These are phyloP conservation scores for Penicillium roqueforti DNA, from an alignment of 495 filamentous ascomycete genomes.

Conservation along the genomic window DNA sequence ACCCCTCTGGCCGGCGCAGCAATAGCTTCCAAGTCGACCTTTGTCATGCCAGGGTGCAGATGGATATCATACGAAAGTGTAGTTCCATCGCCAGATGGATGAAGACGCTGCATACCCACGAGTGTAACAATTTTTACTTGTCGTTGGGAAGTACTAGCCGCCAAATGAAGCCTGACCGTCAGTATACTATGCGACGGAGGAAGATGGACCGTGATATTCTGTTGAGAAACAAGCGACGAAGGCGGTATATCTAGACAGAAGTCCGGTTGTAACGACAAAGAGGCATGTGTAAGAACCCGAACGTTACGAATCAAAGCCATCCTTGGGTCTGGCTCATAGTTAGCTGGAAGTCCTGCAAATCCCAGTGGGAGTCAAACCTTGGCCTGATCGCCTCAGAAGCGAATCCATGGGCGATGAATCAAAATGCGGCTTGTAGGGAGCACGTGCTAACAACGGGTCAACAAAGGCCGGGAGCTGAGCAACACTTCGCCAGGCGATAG, in stretches of 20 bases:
- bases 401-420: slow-evolving; percentile 30
- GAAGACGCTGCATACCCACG: slow-evolving; percentile 43
- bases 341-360: slow-evolving; percentile 6
- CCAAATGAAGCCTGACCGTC: slow-evolving; percentile 60
- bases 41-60: slow-evolving; percentile 59
- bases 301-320: slow-evolving; percentile 65
- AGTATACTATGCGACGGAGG: slow-evolving; percentile 59
- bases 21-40: slow-evolving; percentile 61
- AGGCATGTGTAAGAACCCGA: slow-evolving; percentile 60
- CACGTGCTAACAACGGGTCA: not conserved
- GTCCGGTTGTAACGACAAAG: slow-evolving; percentile 48
- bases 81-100: slow-evolving; percentile 40
- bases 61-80: slow-evolving; percentile 57
- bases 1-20: slow-evolving; percentile 57
- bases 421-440: slow-evolving; percentile 14
- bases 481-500: not conserved
- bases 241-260: slow-evolving; percentile 58
- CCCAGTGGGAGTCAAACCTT: slow-evolving; percentile 39
- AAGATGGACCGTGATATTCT: slow-evolving; percentile 63
- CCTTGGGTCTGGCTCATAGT: slow-evolving; percentile 29
- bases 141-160: slow-evolving; percentile 51
- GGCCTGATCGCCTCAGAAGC: slow-evolving; percentile 45
- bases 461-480: not conserved
- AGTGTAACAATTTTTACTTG: slow-evolving; percentile 62
- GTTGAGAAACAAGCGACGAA: slow-evolving; percentile 56